These are phyloP conservation scores for Aspergillus sp. DNA, from an alignment of 2,329 filamentous ascomycete species.

Conservation along the genomic window DNA sequence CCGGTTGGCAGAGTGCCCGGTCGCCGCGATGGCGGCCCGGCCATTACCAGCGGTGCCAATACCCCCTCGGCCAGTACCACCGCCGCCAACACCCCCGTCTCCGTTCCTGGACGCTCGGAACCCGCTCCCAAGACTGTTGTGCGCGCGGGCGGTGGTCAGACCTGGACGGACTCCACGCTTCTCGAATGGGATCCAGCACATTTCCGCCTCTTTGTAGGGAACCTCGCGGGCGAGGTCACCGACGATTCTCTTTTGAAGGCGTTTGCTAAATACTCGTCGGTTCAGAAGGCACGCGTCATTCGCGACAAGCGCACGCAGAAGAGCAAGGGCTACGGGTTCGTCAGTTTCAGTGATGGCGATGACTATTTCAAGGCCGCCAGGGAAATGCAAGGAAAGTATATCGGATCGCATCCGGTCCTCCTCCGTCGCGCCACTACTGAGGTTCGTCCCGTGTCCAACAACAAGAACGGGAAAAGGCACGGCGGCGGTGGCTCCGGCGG, in stretches of 20 bases:
- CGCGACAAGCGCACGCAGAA: slow-evolving; percentile 95
- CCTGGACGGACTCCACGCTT: slow-evolving; percentile 83
- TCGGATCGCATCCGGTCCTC: slow-evolving; percentile 90
- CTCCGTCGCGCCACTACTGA: slow-evolving; percentile 88
- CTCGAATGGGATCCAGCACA: slow-evolving; percentile 96
- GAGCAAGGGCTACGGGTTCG: slow-evolving; percentile 93
- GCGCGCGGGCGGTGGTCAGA: slow-evolving; percentile 84
- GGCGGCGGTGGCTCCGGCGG: slow-evolving; percentile 29
- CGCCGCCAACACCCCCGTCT: slow-evolving; percentile 41
- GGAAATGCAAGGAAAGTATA: slow-evolving; percentile 99
- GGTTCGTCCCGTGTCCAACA: slow-evolving; percentile 73
- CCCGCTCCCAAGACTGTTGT: slow-evolving; percentile 75
- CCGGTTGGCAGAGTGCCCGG: slow-evolving; percentile 37
- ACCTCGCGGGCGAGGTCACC: slow-evolving; percentile 94
- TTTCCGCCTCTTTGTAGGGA: slow-evolving; percentile 92
- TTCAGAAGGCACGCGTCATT: slow-evolving; percentile 90
- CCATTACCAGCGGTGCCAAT: slow-evolving; percentile 35
- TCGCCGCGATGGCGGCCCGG: slow-evolving; percentile 40
- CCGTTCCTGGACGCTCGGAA: slow-evolving; percentile 42
- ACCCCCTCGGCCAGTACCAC: slow-evolving; percentile 29
- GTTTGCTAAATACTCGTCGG: slow-evolving; percentile 80
- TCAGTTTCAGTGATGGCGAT: slow-evolving; percentile 91
- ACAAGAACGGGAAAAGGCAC: slow-evolving; percentile 61
- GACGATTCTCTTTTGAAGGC: slow-evolving; percentile 95
- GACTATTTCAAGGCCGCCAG: slow-evolving; percentile 95